A percentile compares a stretch with the other conserved stretches of the same genome.
These are phyloP conservation scores for Nemania bipapillata DNA, from an alignment of 2,329 filamentous ascomycete species.

Conservation along the genomic window DNA sequence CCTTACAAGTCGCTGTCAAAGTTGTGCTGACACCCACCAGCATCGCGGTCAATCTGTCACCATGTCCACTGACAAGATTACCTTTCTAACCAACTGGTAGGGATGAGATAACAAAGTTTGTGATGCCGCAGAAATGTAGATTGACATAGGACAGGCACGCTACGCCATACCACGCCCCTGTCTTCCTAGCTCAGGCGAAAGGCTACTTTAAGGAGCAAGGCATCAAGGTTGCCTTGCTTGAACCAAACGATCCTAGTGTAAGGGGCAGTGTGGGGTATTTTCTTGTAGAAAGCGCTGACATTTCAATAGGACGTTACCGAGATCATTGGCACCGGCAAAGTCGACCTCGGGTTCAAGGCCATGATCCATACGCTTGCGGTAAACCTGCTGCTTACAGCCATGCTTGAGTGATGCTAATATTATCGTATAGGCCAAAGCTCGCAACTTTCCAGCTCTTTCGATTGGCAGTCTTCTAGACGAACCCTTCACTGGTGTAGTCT, in stretches of 20 bases:
- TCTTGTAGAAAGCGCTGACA: constrained; percentile 31
- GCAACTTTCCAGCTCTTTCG: constrained; percentile 76
- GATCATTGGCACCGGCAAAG: constrained; percentile 79
- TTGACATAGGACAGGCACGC: constrained; percentile 70
- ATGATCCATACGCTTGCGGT: constrained; percentile 85
- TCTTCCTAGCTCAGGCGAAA: constrained; percentile 80
- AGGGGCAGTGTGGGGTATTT: constrained; percentile 34
- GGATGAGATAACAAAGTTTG: constrained; percentile 41
- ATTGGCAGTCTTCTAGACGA: constrained; percentile 81
- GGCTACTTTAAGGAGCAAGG: constrained; percentile 80
- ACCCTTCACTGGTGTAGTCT: constrained; percentile 81
- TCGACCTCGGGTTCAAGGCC: constrained; percentile 82
- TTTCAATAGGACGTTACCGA: constrained; percentile 75
- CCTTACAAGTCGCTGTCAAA: constrained; percentile 43
- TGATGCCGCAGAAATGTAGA: constrained; percentile 18
- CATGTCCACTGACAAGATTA: constrained; percentile 87
- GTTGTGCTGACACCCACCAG: constrained; percentile 62
- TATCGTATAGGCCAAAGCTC: constrained; percentile 72
- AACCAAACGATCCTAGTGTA: constrained; percentile 81
- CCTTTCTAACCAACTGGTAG: constrained; percentile 85
- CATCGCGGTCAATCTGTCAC: constrained; percentile 57
- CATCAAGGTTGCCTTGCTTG: constrained; percentile 79
- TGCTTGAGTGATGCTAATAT: neutral
- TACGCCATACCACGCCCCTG: constrained; percentile 80
- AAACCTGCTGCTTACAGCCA: constrained; percentile 43